These are phyloP conservation scores for Dentipellis fragilis DNA, from an alignment of 768 basidiomycete genomes.

Conservation along the genomic window DNA sequence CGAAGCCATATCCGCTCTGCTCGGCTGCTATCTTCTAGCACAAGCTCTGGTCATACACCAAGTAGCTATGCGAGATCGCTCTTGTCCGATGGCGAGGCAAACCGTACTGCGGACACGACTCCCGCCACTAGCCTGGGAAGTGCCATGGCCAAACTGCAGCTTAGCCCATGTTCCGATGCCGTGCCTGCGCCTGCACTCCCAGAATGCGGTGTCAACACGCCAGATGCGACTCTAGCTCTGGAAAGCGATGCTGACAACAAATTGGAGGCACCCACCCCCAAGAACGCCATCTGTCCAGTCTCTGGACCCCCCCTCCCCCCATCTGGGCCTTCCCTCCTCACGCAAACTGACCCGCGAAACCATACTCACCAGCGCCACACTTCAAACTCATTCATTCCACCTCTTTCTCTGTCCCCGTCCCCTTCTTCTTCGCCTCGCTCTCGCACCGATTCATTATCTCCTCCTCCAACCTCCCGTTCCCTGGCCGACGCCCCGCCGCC, in stretches of 20 bases:
- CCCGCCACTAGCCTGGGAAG: constrained; percentile 23
- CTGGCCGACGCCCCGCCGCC: neutral
- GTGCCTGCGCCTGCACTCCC: neutral
- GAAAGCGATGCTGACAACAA: neutral
- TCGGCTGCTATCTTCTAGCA: constrained; percentile 18
- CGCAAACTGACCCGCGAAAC: constrained; percentile 25
- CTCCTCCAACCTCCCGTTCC: constrained; percentile 1
- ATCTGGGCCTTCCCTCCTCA: constrained; percentile 24
- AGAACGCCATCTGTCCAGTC: neutral
- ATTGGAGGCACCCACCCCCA: neutral
- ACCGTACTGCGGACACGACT: constrained; percentile 14
- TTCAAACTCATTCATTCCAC: neutral
- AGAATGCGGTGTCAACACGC: neutral
- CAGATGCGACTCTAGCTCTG: neutral
- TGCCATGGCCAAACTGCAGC: constrained; percentile 14
- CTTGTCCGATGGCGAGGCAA: constrained; percentile 7
- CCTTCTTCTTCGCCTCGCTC: neutral
- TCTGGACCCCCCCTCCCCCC: neutral
- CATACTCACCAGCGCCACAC: constrained; percentile 13
- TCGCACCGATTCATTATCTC: neutral
- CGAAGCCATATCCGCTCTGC: constrained; percentile 7
- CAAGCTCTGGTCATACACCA: constrained; percentile 12
- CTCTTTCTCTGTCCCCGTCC: neutral
- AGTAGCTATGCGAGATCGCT: constrained; percentile 15
- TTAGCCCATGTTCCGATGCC: constrained; percentile 5